Conservation (phyloP, 257 asterid genomes). For the Fraxinus anomala region DNA sequence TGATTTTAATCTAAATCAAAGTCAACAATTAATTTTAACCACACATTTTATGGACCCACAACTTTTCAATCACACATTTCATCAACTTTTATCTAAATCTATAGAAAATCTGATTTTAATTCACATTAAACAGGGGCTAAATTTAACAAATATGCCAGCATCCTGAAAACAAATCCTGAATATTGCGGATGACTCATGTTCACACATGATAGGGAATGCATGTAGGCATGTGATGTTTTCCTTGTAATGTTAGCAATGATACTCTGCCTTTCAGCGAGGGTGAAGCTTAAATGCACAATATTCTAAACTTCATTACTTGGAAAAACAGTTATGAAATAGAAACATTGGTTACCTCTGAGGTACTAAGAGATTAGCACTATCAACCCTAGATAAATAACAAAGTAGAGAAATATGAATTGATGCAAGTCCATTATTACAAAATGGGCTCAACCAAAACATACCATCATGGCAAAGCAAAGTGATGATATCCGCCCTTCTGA, state of each 20-base stretch:
- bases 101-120: no score
- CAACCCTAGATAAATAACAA: background rate
- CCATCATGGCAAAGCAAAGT: background rate
- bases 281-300: background rate
- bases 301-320: background rate
- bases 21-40: no score
- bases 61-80: no score
- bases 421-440: background rate
- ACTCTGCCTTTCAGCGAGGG: background rate
- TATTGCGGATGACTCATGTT: background rate
- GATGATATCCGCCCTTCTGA: background rate
- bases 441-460: background rate
- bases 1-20: no score
- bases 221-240: background rate
- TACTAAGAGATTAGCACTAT: background rate
- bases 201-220: slow-evolving; percentile 3
- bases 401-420: background rate
- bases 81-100: no score
- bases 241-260: background rate
- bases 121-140: no score
- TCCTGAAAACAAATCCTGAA: background rate
- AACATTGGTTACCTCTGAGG: background rate
- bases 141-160: background rate
- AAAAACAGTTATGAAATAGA: background rate
- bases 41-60: no score